Evolutionary conservation across 1,284 basidiomycete genomes (phyloP), one percentile per base, ranked within the genome.

Genomic region (Boletus mariae): DNA sequence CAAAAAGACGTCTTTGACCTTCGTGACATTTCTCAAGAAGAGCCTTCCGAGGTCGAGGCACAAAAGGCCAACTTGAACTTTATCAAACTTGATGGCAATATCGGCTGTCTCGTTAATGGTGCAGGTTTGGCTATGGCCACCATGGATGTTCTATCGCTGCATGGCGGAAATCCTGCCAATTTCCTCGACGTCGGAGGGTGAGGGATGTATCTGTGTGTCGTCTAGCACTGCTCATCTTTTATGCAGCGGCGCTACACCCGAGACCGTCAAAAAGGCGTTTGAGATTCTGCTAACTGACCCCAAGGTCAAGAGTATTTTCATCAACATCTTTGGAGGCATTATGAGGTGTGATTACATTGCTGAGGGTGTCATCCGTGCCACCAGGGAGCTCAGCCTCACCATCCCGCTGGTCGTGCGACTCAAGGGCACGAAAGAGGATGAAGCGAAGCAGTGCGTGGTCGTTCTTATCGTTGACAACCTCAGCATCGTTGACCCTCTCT

Each of bases 101-200:
- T 99, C 59, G 97, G 97, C 41, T 99, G 97, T 74, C 80, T 99
- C 55, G 97, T 99, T 60, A 99, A 99, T 70, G 97, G 97, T 66
- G 97, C 97, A 55, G 97, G 97, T 71, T 80, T 99, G 56, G 97
- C 97, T 51, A 99, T 99, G 97, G 97, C 97, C 29, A 99, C 97
- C 51, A 99, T 99, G 95, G 97, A 99, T 69, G 96, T 99, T 34
- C 81, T 99, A 54, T 87, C 95, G 57, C 79, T 98, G 54, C 92
- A 97, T 69, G 95, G 96, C 53, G 94, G 94, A 57, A 88, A 94
- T 67, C 97, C 97, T 10, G 97, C 97, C 58, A 99, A 99, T 75
- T 99, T 97, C 84, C 81, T 99, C 58, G 96, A 99, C 65, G 95
- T 98, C 53, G 96, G 96, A 79, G 96, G 92, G 90, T 89, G 26